Evolutionary conservation across 495 filamentous ascomycete species (phyloP).

Genomic region (Parmelia sp.): DNA sequence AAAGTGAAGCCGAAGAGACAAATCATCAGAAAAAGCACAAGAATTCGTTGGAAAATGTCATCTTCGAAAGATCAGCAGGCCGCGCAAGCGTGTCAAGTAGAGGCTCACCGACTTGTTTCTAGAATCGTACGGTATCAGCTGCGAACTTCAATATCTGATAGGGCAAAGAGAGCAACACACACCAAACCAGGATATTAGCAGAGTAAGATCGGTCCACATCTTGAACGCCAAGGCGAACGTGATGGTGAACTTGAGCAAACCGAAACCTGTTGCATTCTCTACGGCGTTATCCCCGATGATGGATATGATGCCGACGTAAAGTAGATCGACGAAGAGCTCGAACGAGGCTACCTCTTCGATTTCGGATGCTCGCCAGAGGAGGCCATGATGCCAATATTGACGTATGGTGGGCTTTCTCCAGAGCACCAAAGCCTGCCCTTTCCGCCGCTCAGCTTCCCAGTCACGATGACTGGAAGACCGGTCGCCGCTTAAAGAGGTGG

Average conservation of each 20-base stretch:
- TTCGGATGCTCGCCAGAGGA: conserved; percentile 51
- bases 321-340: conserved; percentile 51
- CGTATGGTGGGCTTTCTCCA: conserved; percentile 50
- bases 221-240: conserved; percentile 54
- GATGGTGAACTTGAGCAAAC: conserved; percentile 46
- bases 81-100: neutral
- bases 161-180: neutral
- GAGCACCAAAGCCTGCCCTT: conserved; percentile 43
- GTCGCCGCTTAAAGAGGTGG: conserved; percentile 26
- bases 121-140: conserved; percentile 2
- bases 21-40: conserved; percentile 48
- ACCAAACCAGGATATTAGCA: conserved; percentile 48
- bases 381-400: conserved; percentile 53
- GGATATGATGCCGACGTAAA: conserved; percentile 54
- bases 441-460: conserved; percentile 39
- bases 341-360: conserved; percentile 49
- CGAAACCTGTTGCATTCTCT: conserved; percentile 43
- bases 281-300: conserved; percentile 52
- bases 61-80: conserved; percentile 29
- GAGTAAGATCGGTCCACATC: conserved; percentile 50
- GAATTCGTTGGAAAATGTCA: conserved; percentile 49
- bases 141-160: neutral
- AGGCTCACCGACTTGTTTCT: neutral
- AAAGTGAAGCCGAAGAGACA: conserved; percentile 53
- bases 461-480: conserved; percentile 31